Evolutionary conservation across 1,139 yeast species (phyloP).

Genomic region (Pichia norvegensis): DNA sequence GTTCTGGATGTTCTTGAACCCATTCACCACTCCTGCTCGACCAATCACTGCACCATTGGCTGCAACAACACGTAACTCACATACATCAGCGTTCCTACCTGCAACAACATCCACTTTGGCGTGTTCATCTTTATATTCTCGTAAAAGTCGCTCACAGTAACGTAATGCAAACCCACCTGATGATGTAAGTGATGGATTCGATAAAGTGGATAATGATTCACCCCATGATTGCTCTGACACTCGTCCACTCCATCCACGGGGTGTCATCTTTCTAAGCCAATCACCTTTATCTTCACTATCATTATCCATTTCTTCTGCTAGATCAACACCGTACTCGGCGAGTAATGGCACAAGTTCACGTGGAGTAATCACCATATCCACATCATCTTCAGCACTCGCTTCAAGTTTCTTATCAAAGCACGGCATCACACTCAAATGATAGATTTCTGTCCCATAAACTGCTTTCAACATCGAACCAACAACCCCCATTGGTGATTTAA

Average conservation of each 20-base stretch:
- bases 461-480: constrained; percentile 72
- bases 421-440: constrained; percentile 88
- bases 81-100: constrained; percentile 74
- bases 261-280: too few relatives aligned
- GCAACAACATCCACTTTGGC: constrained; percentile 28
- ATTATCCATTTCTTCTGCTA: constrained; percentile 30
- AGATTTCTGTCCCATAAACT: constrained; percentile 47
- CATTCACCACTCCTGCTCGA: constrained; percentile 73
- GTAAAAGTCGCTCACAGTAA: too few relatives aligned
- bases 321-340: constrained; percentile 39
- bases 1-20: constrained; percentile 91
- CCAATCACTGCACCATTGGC: constrained; percentile 37
- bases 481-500: constrained; percentile 89
- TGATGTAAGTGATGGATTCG: neutral
- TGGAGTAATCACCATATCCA: constrained; percentile 91
- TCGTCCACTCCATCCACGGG: too few relatives aligned
- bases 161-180: neutral
- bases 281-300: too few relatives aligned
- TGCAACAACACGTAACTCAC: constrained; percentile 52
- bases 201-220: constrained; percentile 30
- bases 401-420: constrained; percentile 95
- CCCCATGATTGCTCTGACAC: too few relatives aligned
- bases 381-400: constrained; percentile 74
- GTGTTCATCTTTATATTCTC: too few relatives aligned
- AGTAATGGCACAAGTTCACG: constrained; percentile 73